phyloP scores from a whole-genome alignment of 768 basidiomycete genomes.

The Lentinula detonsa region DNA sequence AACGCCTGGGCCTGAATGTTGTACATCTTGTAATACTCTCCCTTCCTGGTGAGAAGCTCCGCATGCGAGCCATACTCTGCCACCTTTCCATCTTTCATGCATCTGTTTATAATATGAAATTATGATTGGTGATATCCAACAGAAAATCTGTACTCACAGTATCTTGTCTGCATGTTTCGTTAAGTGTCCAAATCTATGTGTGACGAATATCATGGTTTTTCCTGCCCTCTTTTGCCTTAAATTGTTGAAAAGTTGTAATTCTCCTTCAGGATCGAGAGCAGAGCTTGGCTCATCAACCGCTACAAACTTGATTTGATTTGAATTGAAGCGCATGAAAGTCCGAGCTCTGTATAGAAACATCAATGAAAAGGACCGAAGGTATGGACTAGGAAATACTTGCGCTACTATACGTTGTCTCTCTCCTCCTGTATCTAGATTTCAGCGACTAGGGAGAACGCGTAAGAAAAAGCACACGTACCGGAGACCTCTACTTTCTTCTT shows the following conservation, averaged over 20 bases:
- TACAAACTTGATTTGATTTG: conserved; percentile 26
- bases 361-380: neutral
- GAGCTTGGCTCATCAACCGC: conserved; percentile 46
- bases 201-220: conserved; percentile 34
- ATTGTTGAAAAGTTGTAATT: conserved; percentile 28
- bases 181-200: conserved; percentile 31
- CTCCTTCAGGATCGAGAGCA: conserved; percentile 38
- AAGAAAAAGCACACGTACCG: conserved; percentile 5
- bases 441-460: neutral
- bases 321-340: conserved; percentile 25
- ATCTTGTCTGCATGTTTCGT: conserved; percentile 31
- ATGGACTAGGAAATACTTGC: conserved; percentile 11
- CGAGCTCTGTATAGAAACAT: conserved; percentile 14
- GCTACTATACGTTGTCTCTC: conserved; percentile 25
- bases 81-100: conserved; percentile 30
- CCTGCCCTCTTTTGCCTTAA: conserved; percentile 24
- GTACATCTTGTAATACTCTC: conserved; percentile 29
- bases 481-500: conserved; percentile 16
- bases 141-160: conserved; percentile 17
- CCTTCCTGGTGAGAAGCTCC: conserved; percentile 22
- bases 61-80: conserved; percentile 26
- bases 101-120: conserved; percentile 14
- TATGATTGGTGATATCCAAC: neutral
- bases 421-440: conserved; percentile 12
- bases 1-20: conserved; percentile 30